Evolutionary conservation across 2,329 filamentous ascomycete species (phyloP).

Genomic region (Verticillium zaregamsianum): DNA sequence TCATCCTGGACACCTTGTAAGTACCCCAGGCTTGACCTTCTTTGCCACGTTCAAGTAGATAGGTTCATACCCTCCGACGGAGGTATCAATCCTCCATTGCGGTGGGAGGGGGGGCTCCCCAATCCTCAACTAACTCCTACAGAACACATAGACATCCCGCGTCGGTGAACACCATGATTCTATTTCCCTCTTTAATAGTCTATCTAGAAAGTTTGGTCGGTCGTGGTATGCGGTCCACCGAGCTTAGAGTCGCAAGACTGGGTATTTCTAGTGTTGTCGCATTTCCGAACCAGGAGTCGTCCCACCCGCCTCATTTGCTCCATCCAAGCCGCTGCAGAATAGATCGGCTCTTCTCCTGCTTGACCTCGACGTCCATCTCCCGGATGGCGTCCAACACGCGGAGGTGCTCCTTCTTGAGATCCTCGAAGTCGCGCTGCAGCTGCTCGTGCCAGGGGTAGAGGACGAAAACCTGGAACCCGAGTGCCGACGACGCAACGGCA

Average conservation of each 20-base stretch:
- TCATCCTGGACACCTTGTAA: too few relatives aligned
- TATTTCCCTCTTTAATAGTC: neutral
- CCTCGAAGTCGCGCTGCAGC: conserved; percentile 57
- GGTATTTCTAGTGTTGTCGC: neutral
- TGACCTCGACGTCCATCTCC: conserved; percentile 16
- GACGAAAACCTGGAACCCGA: conserved; percentile 65
- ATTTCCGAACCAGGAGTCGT: neutral
- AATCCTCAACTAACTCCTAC: too few relatives aligned
- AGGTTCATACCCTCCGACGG: too few relatives aligned
- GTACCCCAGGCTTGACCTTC: too few relatives aligned
- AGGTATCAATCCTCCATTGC: too few relatives aligned
- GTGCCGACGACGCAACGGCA: conserved; percentile 58
- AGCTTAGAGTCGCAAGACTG: neutral
- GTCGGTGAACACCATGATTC: neutral
- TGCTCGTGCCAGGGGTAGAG: conserved; percentile 68
- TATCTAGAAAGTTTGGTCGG: neutral
- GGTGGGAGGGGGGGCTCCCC: too few relatives aligned
- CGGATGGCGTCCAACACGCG: conserved; percentile 32
- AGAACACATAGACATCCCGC: too few relatives aligned
- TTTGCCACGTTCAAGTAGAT: too few relatives aligned
- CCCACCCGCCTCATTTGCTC: neutral
- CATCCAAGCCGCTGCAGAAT: conserved; percentile 12
- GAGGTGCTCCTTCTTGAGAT: conserved; percentile 54
- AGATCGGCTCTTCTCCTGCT: conserved; percentile 9
- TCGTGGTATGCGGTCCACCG: neutral